A percentile compares a stretch with the other conserved stretches of the same genome.
phyloP scores from a whole-genome alignment of 805 yeast species.

The Sugiyamaella lignohabitans region DNA sequence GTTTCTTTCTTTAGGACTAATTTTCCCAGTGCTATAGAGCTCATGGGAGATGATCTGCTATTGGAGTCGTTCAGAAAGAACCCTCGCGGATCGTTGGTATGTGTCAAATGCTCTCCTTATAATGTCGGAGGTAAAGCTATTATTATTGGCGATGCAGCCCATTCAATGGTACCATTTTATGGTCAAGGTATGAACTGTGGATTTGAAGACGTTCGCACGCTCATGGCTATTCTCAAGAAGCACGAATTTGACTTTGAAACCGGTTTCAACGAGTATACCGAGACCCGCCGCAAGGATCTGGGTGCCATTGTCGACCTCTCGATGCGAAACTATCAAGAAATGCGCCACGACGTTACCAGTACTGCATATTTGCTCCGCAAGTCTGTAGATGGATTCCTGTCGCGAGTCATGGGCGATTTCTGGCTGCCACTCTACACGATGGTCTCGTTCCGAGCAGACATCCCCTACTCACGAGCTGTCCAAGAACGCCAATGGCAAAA shows the following conservation, averaged over 20 bases:
- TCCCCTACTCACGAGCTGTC: constrained; percentile 66
- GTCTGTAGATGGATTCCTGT: constrained; percentile 57
- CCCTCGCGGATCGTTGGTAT: constrained; percentile 76
- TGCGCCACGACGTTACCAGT: constrained; percentile 74
- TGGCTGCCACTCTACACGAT: constrained; percentile 89
- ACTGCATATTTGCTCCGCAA: constrained; percentile 57
- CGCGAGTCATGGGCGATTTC: constrained; percentile 48
- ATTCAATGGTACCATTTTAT: constrained; percentile 95
- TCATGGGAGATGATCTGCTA: constrained; percentile 58
- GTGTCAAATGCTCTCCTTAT: constrained; percentile 64
- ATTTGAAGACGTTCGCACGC: constrained; percentile 75
- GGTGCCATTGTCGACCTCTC: constrained; percentile 74
- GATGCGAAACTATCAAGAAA: constrained; percentile 73
- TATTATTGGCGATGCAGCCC: constrained; percentile 89
- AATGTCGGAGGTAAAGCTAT: constrained; percentile 56
- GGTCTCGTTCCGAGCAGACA: constrained; percentile 85
- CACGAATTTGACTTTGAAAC: constrained; percentile 34
- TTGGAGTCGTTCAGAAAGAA: constrained; percentile 45
- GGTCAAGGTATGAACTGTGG: constrained; percentile 98
- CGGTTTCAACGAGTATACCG: constrained; percentile 54
- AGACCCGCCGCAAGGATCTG: constrained; percentile 55
- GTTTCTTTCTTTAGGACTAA: constrained; percentile 48
- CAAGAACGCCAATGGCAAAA: constrained; percentile 49
- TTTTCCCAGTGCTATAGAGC: constrained; percentile 67
- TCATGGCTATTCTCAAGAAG: constrained; percentile 45